Evolutionary conservation across 208 protist genomes (phyloP), one percentile per base, ranked within the genome.

Genomic region (Spongospora subterranea): DNA sequence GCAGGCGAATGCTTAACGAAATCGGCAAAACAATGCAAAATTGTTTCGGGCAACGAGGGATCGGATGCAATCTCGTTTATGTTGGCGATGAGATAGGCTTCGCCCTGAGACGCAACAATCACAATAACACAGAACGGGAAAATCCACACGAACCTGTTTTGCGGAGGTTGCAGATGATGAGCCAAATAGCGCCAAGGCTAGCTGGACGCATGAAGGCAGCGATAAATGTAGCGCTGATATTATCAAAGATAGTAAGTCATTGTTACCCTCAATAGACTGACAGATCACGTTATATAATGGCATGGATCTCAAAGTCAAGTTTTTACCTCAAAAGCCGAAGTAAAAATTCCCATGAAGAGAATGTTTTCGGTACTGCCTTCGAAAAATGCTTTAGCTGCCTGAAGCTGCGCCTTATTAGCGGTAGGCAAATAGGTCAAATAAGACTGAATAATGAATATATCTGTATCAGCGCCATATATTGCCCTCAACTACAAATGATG

Each of bases 121-220:
- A 43, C 11, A 6, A 35, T 40, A 39, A 35, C 71, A 35, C 71
- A 82, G 71, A 6, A 35, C 6, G 6, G 71, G 17, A 6, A 82
- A 35, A 82, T 43, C 6, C 13, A 65, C 29, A 65, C 71, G 71
- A 45, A 82, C 71, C 71, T 82, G 71, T 35, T 82, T 35, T 17
- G 35, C n/a, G 71, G n/a, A 6, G 35, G 6, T 45, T 20, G 6
- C 35, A 17, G 35, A 40, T 13, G 35, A 40, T 6, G 71, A 82
- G 11, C 17, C 6, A 6, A 17, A 45, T n/a, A 82, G n/a, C 35
- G 71, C 71, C 71, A 82, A n/a, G 11, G 71, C 71, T 35, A 82
- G 40, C 17, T n/a, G 71, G 17, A 35, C 71, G 17, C 17, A 29
- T 29, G 50, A 29, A 6, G 24, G 13, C 6, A 60, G 13, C 13